A percentile compares a stretch with the other conserved stretches of the same genome.
Evolutionary conservation across 495 filamentous ascomycete genomes (phyloP).

Genomic region (Penicillium angulare): DNA sequence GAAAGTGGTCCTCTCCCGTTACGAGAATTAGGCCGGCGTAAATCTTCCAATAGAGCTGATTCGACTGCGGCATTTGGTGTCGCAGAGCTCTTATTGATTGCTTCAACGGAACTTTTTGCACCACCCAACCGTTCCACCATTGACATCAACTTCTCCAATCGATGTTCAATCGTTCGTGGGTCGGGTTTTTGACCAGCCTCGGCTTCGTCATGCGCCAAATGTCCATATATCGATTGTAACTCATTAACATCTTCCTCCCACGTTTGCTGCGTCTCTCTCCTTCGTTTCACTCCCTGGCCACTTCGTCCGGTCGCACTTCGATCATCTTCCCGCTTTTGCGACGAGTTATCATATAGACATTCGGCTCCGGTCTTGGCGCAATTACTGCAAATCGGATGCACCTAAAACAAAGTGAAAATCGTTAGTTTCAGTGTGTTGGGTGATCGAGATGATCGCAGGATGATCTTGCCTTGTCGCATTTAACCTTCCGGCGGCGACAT

Average conservation of each 20-base stretch:
- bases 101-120: constrained; percentile 26
- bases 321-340: constrained; percentile 23
- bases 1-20: constrained; percentile 18
- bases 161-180: constrained; percentile 40
- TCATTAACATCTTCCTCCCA: constrained; percentile 40
- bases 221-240: constrained; percentile 38
- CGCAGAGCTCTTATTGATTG: constrained; percentile 21
- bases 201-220: constrained; percentile 25
- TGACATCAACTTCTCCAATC: constrained; percentile 45
- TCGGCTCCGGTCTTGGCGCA: constrained; percentile 45
- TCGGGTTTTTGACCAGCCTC: constrained; percentile 25
- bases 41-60: constrained; percentile 15
- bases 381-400: constrained; percentile 49
- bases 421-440: background rate
- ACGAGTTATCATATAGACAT: constrained; percentile 42
- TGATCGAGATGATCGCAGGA: background rate
- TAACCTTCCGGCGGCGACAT: constrained; percentile 48
- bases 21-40: constrained; percentile 12
- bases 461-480: constrained; percentile 41
- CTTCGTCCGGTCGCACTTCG: constrained; percentile 12
- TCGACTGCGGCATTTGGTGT: constrained; percentile 23
- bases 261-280: constrained; percentile 28
- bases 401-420: constrained; percentile 17
- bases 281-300: constrained; percentile 37
- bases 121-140: constrained; percentile 46